These are phyloP conservation scores for Ceratocystis smalleyi DNA, from an alignment of 2,329 filamentous ascomycete species.

Conservation along the genomic window DNA sequence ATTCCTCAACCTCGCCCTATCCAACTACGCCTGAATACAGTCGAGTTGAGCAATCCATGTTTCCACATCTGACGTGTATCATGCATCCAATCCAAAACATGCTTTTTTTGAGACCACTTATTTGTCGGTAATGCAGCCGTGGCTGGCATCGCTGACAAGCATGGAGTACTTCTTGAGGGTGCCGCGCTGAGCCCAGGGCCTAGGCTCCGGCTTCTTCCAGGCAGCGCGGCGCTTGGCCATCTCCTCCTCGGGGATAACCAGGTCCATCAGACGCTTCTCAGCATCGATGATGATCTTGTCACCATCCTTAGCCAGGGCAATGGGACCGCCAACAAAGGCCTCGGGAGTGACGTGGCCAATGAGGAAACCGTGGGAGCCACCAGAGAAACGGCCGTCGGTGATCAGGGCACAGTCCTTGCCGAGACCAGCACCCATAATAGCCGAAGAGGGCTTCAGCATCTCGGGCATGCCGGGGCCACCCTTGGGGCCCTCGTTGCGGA, in stretches of 20 bases:
- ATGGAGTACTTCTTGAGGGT: constrained; percentile 56
- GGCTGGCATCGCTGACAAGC: constrained; percentile 42
- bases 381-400: constrained; percentile 62
- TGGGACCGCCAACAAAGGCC: constrained; percentile 71
- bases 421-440: constrained; percentile 81
- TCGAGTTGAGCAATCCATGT: background rate
- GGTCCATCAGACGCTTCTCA: constrained; percentile 52
- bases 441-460: constrained; percentile 82
- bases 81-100: background rate
- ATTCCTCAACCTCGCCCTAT: constrained; percentile 9
- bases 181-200: constrained; percentile 39
- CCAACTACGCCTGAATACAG: background rate
- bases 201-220: constrained; percentile 46
- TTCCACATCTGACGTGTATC: background rate
- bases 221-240: constrained; percentile 39
- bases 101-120: background rate
- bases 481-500: constrained; percentile 86
- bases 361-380: constrained; percentile 71
- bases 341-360: constrained; percentile 82
- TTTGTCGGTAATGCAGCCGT: constrained; percentile 41
- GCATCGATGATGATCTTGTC: constrained; percentile 73
- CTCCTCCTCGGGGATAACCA: constrained; percentile 51
- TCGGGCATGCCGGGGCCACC: constrained; percentile 91
- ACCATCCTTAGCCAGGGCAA: constrained; percentile 66
- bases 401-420: constrained; percentile 60